Evolutionary conservation across 495 filamentous ascomycete genomes (phyloP).

Genomic region (Xylaria telfairii): DNA sequence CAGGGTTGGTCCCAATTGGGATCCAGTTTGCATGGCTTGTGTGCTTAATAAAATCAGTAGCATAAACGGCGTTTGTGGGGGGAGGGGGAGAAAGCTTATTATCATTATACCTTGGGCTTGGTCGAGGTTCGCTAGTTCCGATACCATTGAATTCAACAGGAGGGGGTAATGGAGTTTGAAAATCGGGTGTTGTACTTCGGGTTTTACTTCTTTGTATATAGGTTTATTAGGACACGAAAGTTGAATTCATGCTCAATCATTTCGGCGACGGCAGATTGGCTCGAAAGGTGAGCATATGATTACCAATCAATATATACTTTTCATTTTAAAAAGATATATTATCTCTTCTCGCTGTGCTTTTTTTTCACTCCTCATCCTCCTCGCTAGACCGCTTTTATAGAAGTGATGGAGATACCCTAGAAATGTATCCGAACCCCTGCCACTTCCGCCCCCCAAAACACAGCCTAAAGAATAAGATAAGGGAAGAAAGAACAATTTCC

Average conservation of each 20-base stretch:
- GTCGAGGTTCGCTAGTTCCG: not conserved
- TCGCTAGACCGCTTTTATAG: not conserved
- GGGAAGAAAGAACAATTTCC: not conserved
- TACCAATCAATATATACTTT: conserved; percentile 10
- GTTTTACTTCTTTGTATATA: conserved; percentile 17
- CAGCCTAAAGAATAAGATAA: not conserved
- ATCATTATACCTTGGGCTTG: conserved; percentile 4
- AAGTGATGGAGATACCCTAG: conserved; percentile 2
- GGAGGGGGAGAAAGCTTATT: not conserved
- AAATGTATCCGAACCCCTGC: not conserved
- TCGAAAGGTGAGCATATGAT: not conserved
- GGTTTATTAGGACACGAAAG: not conserved
- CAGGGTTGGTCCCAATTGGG: not conserved
- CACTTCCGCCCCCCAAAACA: not conserved
- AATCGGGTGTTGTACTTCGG: not conserved
- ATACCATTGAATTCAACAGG: conserved; percentile 16
- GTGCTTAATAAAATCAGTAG: not conserved
- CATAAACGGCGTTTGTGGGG: conserved; percentile 11
- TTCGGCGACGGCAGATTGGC: not conserved
- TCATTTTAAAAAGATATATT: not conserved
- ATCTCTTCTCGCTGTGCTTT: not conserved
- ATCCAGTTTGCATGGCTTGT: not conserved
- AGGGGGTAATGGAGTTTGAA: not conserved
- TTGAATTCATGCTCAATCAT: not conserved
- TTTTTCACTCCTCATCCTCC: not conserved